phyloP scores from a whole-genome alignment of 192 early-diverging fungal species.

The Coemansia sp. region DNA sequence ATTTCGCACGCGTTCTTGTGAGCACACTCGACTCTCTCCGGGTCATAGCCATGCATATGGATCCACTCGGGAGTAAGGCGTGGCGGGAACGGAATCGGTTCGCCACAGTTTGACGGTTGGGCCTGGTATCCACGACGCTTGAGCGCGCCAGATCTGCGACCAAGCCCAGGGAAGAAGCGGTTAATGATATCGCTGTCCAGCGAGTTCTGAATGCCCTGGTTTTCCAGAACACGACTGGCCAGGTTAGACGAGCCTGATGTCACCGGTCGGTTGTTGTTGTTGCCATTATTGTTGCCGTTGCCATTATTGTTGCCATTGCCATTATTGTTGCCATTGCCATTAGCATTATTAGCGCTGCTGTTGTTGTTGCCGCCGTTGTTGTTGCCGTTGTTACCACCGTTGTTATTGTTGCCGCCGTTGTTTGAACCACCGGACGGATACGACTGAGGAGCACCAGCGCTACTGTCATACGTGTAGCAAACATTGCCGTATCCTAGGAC shows the following conservation, averaged over 20 bases:
- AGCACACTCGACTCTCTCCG: constrained; percentile 34
- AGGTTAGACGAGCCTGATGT: constrained; percentile 32
- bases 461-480: constrained; percentile 51
- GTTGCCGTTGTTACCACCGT: not conserved
- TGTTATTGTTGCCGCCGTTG: constrained; percentile 7
- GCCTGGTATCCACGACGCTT: constrained; percentile 31
- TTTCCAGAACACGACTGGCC: constrained; percentile 27
- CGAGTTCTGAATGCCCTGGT: constrained; percentile 26
- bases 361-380: constrained; percentile 5
- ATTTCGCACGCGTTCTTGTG: constrained; percentile 45
- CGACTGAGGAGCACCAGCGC: constrained; percentile 26
- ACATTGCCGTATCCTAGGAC: constrained; percentile 48
- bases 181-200: constrained; percentile 29
- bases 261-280: not conserved
- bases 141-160: not conserved
- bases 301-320: constrained; percentile 10
- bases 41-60: constrained; percentile 43
- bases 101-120: constrained; percentile 18
- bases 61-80: constrained; percentile 46
- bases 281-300: constrained; percentile 12
- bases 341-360: not conserved
- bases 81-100: constrained; percentile 43
- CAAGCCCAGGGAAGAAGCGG: constrained; percentile 43
- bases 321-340: constrained; percentile 8
- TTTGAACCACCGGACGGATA: constrained; percentile 27